These are phyloP conservation scores for Boletales sp. DNA, from an alignment of 768 basidiomycete species.

Conservation along the genomic window DNA sequence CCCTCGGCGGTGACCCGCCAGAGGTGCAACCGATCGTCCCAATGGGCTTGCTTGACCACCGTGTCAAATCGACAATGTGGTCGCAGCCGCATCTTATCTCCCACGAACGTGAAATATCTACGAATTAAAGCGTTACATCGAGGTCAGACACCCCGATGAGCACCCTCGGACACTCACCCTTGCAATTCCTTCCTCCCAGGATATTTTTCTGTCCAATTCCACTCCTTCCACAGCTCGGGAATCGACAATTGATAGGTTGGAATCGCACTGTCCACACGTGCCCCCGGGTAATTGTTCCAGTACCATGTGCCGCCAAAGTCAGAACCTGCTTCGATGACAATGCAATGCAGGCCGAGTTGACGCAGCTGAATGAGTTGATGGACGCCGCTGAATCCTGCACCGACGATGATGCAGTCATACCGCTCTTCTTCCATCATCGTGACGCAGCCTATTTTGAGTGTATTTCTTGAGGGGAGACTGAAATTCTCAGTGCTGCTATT, in stretches of 20 bases:
- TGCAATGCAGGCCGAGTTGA: constrained; percentile 10
- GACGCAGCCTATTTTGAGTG: too few relatives aligned
- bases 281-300: constrained; percentile 16
- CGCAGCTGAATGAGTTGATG: constrained; percentile 8
- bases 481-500: too few relatives aligned
- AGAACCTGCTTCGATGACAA: constrained; percentile 8
- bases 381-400: constrained; percentile 15
- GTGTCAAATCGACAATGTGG: constrained; percentile 12
- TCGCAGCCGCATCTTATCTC: constrained; percentile 8
- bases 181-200: constrained; percentile 8
- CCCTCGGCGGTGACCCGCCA: constrained; percentile 11
- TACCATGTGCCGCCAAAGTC: constrained; percentile 14
- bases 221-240: constrained; percentile 12
- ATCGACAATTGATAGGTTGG: constrained; percentile 7
- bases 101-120: constrained; percentile 10
- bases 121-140: neutral
- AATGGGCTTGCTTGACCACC: constrained; percentile 8
- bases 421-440: neutral
- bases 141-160: neutral
- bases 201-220: constrained; percentile 14
- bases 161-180: constrained; percentile 1
- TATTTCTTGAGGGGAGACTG: too few relatives aligned
- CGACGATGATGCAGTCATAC: constrained; percentile 13
- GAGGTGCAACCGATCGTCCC: constrained; percentile 11
- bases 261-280: constrained; percentile 8